Percentiles rank a stretch among this genome's conserved stretches.
Conservation (phyloP, 192 early-diverging fungal genomes). For the Coemansia javaensis region DNA sequence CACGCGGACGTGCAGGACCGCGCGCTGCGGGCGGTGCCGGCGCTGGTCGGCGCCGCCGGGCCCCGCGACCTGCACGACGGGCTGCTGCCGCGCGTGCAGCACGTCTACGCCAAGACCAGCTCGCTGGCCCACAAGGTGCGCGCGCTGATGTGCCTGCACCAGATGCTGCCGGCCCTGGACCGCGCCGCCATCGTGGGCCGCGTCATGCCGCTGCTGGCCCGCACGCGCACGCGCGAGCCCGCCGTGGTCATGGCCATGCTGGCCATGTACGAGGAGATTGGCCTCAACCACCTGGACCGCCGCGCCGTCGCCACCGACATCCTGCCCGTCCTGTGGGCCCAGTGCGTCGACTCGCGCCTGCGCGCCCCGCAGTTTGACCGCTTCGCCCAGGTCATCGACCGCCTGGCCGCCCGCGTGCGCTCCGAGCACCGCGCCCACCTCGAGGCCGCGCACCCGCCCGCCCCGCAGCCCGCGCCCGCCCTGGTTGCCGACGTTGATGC, state of each 20-base stretch:
- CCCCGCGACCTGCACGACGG: slow-evolving; percentile 59
- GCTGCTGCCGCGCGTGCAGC: slow-evolving; percentile 68
- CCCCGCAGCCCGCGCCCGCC: slow-evolving; percentile 10
- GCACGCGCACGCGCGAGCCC: slow-evolving; percentile 73
- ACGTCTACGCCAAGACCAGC: slow-evolving; percentile 63
- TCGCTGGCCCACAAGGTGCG: slow-evolving; percentile 67
- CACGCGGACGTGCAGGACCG: slow-evolving; percentile 60
- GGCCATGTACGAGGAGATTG: slow-evolving; percentile 75
- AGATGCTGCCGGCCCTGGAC: slow-evolving; percentile 62
- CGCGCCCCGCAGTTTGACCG: slow-evolving; percentile 65
- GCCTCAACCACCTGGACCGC: slow-evolving; percentile 61
- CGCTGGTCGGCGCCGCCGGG: slow-evolving; percentile 54
- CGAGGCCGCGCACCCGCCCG: slow-evolving; percentile 53
- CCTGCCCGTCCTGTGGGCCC: slow-evolving; percentile 72
- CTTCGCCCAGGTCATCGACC: slow-evolving; percentile 59
- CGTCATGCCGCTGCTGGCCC: slow-evolving; percentile 69
- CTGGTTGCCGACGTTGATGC: background rate
- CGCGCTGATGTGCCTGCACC: slow-evolving; percentile 65
- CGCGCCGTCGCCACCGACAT: slow-evolving; percentile 70
- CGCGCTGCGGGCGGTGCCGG: slow-evolving; percentile 59
- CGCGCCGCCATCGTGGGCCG: slow-evolving; percentile 67
- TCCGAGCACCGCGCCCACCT: slow-evolving; percentile 59
- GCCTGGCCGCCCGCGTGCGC: slow-evolving; percentile 55
- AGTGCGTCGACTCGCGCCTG: slow-evolving; percentile 67
- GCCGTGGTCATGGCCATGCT: slow-evolving; percentile 73